phyloP scores from a whole-genome alignment of 225 moss, liverwort and hornwort species.

The Climacium dendroides region DNA sequence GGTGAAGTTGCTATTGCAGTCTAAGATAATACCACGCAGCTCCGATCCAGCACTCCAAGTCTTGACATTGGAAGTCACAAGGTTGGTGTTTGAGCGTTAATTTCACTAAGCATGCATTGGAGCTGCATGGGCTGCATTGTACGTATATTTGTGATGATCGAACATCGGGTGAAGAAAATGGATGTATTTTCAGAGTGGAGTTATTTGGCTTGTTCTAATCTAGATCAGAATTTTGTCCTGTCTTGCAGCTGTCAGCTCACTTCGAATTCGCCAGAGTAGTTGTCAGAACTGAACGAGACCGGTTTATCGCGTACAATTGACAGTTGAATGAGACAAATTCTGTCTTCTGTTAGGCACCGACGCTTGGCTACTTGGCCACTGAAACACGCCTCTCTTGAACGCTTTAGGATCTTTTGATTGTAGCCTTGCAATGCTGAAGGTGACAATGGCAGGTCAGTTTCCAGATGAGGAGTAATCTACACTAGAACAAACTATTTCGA shows the following conservation, averaged over 20 bases:
- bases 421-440: neutral
- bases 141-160: neutral
- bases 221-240: neutral
- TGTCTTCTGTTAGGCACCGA: neutral
- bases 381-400: slow-evolving; percentile 24
- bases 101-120: neutral
- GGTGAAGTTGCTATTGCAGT: slow-evolving; percentile 53
- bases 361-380: slow-evolving; percentile 50
- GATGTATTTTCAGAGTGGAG: neutral
- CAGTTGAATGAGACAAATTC: slow-evolving; percentile 42
- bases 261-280: slow-evolving; percentile 5
- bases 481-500: neutral
- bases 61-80: slow-evolving; percentile 54
- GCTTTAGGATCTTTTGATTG: slow-evolving; percentile 33
- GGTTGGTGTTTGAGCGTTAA: slow-evolving; percentile 9
- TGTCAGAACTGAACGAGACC: neutral
- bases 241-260: slow-evolving; percentile 34
- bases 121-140: neutral
- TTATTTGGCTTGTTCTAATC: neutral
- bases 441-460: neutral
- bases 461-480: neutral
- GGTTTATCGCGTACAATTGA: slow-evolving; percentile 26
- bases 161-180: neutral
- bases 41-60: slow-evolving; percentile 31
- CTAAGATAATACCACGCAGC: slow-evolving; percentile 23